A percentile compares a stretch with the other conserved stretches of the same genome.
Evolutionary conservation across 108 stramenopile genomes (phyloP).

Genomic region (Cyclotella kingstonii): DNA sequence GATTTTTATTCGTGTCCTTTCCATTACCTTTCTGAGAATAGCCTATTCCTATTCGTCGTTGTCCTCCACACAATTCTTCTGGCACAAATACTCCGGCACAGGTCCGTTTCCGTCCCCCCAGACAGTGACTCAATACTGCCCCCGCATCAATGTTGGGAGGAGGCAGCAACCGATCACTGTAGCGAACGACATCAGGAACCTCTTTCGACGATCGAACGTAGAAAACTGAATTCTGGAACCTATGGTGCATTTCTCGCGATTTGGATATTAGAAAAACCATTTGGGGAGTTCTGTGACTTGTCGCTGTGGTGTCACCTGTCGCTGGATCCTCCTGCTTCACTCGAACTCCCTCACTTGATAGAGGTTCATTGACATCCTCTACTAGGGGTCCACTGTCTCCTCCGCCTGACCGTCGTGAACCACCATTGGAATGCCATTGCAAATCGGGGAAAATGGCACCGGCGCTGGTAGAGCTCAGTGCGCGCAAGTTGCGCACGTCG

Average conservation of each 20-base stretch:
- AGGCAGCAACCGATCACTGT: slow-evolving; percentile 42
- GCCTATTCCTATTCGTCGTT: slow-evolving; percentile 6
- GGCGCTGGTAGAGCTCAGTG: slow-evolving; percentile 41
- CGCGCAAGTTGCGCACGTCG: slow-evolving; percentile 53
- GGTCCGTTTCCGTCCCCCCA: slow-evolving; percentile 50
- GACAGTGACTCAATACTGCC: slow-evolving; percentile 29
- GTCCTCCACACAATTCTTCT: slow-evolving; percentile 48
- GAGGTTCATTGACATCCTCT: slow-evolving; percentile 1
- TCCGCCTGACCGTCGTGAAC: slow-evolving; percentile 6
- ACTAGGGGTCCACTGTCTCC: background rate
- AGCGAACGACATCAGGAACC: slow-evolving; percentile 60
- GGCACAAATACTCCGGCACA: slow-evolving; percentile 50
- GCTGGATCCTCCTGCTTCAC: background rate
- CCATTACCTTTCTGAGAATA: slow-evolving; percentile 5
- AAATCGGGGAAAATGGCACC: slow-evolving; percentile 55
- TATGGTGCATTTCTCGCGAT: slow-evolving; percentile 62
- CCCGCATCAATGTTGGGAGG: slow-evolving; percentile 34
- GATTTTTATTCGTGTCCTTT: slow-evolving; percentile 12
- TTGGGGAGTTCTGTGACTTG: slow-evolving; percentile 42
- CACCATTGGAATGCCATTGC: slow-evolving; percentile 56
- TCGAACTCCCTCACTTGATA: background rate
- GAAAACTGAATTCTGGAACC: slow-evolving; percentile 55
- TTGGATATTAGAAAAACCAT: slow-evolving; percentile 60
- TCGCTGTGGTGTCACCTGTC: slow-evolving; percentile 2
- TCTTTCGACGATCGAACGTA: slow-evolving; percentile 57